Conservation (phyloP, 495 filamentous ascomycete species). For the Monascus purpureus region DNA sequence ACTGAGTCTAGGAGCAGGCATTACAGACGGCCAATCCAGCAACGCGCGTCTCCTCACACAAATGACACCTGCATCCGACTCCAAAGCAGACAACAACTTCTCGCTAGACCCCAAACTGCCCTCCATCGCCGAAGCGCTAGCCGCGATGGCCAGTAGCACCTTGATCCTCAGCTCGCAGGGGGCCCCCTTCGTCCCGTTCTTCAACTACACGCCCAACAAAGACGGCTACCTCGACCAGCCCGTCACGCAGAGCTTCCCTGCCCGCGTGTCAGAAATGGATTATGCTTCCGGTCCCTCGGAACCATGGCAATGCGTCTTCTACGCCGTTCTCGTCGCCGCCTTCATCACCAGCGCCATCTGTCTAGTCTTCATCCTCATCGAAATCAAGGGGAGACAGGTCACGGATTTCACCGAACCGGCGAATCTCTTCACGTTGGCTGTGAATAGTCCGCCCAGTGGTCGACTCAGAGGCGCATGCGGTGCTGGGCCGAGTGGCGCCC, state of each 20-base stretch:
- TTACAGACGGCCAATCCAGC: conserved; percentile 40
- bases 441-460: conserved; percentile 49
- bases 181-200: conserved; percentile 43
- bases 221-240: conserved; percentile 17
- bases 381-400: conserved; percentile 38
- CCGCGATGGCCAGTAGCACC: conserved; percentile 50
- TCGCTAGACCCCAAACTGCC: conserved; percentile 32
- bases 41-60: conserved; percentile 52
- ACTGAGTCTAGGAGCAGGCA: conserved; percentile 45
- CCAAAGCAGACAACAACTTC: conserved; percentile 1
- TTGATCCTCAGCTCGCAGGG: conserved; percentile 38
- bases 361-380: conserved; percentile 40
- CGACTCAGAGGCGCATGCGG: conserved; percentile 49
- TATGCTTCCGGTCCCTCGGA: conserved; percentile 47
- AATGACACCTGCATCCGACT: conserved; percentile 17
- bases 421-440: conserved; percentile 53
- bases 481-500: conserved; percentile 36
- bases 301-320: conserved; percentile 47
- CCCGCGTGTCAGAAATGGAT: conserved; percentile 38
- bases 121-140: conserved; percentile 51
- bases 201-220: conserved; percentile 29
- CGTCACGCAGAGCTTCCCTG: conserved; percentile 39
- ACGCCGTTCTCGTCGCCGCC: conserved; percentile 42
- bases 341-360: conserved; percentile 50
- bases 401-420: conserved; percentile 66